These are phyloP conservation scores for Pseudocercospora ulei DNA, from an alignment of 2,329 filamentous ascomycete species.

Conservation along the genomic window DNA sequence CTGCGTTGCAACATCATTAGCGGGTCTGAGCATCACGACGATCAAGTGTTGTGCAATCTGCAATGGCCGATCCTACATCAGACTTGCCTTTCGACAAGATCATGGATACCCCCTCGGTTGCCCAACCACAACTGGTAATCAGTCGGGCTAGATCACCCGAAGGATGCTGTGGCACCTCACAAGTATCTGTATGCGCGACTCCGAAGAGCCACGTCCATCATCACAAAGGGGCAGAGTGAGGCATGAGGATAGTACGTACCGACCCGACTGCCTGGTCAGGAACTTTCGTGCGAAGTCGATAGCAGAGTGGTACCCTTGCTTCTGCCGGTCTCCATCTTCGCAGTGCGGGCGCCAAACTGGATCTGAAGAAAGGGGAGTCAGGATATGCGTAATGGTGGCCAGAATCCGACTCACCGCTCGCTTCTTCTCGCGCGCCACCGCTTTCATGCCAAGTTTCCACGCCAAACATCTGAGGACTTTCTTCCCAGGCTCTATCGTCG, in stretches of 20 bases:
- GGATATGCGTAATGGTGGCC: background rate
- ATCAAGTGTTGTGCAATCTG: too few species aligned
- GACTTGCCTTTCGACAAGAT: too few species aligned
- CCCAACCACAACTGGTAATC: too few species aligned
- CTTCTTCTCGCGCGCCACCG: slow-evolving; percentile 80
- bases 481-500: slow-evolving; percentile 64
- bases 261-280: background rate
- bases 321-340: slow-evolving; percentile 43
- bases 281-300: too few species aligned
- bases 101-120: too few species aligned
- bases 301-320: slow-evolving; percentile 43
- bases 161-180: too few species aligned
- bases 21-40: too few species aligned
- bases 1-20: too few species aligned
- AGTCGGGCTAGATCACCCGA: too few species aligned
- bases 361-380: slow-evolving; percentile 31
- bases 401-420: slow-evolving; percentile 54
- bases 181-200: too few species aligned
- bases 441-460: slow-evolving; percentile 58
- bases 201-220: too few species aligned
- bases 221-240: background rate
- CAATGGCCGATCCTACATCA: too few species aligned
- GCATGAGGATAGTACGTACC: background rate
- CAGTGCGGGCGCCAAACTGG: slow-evolving; percentile 39
- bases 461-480: slow-evolving; percentile 69